Conservation (phyloP, 257 asterid genomes). For the Orobanche coerulescens region DNA sequence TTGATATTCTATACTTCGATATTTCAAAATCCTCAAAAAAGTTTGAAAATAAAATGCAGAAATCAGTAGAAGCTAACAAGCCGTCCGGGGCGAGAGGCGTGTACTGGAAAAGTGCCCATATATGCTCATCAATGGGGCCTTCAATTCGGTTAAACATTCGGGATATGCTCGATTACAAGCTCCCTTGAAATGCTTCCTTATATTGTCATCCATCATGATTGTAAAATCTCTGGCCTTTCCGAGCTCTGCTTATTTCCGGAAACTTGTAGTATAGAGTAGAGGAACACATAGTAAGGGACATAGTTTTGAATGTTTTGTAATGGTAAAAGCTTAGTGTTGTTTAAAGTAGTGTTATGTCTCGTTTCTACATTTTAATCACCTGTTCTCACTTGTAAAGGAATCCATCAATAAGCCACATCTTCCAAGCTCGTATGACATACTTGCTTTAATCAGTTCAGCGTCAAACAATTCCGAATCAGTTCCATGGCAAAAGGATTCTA, state of each 20-base stretch:
- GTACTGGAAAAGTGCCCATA: slow-evolving; percentile 90
- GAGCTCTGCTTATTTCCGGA: slow-evolving; percentile 23
- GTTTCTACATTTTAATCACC: too few species aligned
- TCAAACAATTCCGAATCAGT: too few species aligned
- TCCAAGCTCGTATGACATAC: too few species aligned
- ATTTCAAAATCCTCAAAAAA: background rate
- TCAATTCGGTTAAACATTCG: slow-evolving; percentile 72
- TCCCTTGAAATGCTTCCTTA: slow-evolving; percentile 24
- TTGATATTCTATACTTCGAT: background rate
- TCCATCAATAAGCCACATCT: too few species aligned
- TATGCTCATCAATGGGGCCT: slow-evolving; percentile 97
- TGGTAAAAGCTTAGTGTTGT: too few species aligned
- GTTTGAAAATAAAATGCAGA: too few species aligned
- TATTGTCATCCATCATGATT: slow-evolving; percentile 17
- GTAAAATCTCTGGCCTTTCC: slow-evolving; percentile 27
- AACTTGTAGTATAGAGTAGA: slow-evolving; percentile 22
- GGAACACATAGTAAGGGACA: slow-evolving; percentile 7
- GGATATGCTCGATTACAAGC: slow-evolving; percentile 82
- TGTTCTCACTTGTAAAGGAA: too few species aligned
- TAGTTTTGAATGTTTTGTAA: too few species aligned
- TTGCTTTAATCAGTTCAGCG: too few species aligned
- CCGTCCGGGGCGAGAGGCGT: slow-evolving; percentile 91
- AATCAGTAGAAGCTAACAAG: slow-evolving; percentile 86
- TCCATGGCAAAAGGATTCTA: too few species aligned
- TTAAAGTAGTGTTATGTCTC: too few species aligned